A percentile compares a stretch with the other conserved stretches of the same genome.
phyloP scores from a whole-genome alignment of 164 flowering plant species.

The Echeveria elegans region DNA sequence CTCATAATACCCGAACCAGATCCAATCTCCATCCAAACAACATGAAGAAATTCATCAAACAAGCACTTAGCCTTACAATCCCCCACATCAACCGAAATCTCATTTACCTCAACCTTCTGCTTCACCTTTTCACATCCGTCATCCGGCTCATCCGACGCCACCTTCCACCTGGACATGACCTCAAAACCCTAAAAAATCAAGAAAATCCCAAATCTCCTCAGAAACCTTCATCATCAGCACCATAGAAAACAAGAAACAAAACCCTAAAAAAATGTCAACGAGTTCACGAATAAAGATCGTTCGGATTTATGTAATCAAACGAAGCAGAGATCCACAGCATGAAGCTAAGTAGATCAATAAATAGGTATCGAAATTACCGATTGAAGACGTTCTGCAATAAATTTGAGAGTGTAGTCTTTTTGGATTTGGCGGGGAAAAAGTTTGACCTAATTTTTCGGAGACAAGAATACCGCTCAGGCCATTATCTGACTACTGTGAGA shows the following conservation, averaged over 20 bases:
- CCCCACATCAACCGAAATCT: neutral
- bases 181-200: neutral
- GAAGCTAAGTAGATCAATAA: neutral
- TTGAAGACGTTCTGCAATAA: neutral
- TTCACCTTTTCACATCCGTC: neutral
- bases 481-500: neutral
- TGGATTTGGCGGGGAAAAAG: neutral
- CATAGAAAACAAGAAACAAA: neutral
- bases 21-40: constrained; percentile 23
- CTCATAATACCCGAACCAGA: constrained; percentile 11
- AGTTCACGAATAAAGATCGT: neutral
- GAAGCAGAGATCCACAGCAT: neutral
- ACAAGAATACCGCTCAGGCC: neutral
- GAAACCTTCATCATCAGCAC: neutral
- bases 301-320: neutral
- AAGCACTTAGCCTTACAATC: constrained; percentile 12
- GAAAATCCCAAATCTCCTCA: neutral
- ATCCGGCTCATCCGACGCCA: neutral
- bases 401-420: neutral
- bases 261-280: neutral
- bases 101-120: neutral
- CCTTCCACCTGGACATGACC: neutral
- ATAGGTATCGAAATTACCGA: neutral
- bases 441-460: neutral
- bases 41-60: constrained; percentile 22